A percentile compares a stretch with the other conserved stretches of the same genome.
Conservation (phyloP, 352 stramenopile genomes). For the Aphanomyces invadans region DNA sequence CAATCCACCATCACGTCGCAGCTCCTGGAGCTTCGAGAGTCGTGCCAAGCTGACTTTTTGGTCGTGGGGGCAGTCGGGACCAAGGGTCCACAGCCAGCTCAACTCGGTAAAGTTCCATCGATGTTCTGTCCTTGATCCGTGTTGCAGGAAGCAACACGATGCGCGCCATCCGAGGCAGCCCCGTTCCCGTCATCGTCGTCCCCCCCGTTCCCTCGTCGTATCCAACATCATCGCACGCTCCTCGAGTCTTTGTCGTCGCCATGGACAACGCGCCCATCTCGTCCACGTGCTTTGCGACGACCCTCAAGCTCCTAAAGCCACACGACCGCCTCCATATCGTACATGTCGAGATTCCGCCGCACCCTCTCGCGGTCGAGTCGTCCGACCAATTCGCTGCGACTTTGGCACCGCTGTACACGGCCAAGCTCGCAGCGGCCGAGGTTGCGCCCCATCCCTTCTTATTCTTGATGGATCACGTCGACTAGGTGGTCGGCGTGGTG, state of each 20-base stretch:
- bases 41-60: conserved; percentile 2
- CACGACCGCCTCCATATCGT: conserved; percentile 5
- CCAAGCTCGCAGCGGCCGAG: background rate
- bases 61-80: conserved; percentile 1
- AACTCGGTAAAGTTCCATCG: conserved; percentile 1
- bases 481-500: background rate
- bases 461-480: background rate
- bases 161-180: background rate
- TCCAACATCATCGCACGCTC: background rate
- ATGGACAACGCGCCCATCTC: conserved; percentile 11
- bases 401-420: background rate
- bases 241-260: conserved; percentile 7
- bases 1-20: background rate
- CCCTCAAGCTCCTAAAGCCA: conserved; percentile 15
- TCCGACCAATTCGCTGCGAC: background rate
- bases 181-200: conserved; percentile 2
- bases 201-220: background rate
- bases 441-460: background rate
- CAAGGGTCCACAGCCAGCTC: conserved; percentile 2
- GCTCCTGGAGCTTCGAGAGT: background rate
- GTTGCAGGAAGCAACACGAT: background rate
- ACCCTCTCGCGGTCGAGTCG: background rate
- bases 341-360: conserved; percentile 1
- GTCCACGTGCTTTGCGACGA: background rate
- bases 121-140: background rate